Conservation (phyloP, 352 stramenopile species). For the Phytopythium cucurbitacearum region DNA sequence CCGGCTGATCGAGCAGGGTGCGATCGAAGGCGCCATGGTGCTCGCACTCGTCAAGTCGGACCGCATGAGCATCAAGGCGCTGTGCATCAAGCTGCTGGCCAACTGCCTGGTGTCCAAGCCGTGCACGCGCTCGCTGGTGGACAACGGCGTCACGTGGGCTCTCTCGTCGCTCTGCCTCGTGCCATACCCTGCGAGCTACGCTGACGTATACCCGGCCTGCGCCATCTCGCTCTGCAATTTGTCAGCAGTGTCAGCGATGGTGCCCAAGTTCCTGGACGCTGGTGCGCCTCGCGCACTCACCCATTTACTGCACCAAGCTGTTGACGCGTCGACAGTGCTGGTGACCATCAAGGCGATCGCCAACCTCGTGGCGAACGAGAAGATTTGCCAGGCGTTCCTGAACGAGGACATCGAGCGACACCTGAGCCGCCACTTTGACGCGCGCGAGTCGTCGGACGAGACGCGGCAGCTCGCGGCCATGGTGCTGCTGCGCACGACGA, state of each 20-base stretch:
- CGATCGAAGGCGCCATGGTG: constrained; percentile 65
- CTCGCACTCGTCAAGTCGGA: constrained; percentile 72
- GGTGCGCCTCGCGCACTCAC: constrained; percentile 58
- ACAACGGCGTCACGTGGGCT: constrained; percentile 76
- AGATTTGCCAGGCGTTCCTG: constrained; percentile 64
- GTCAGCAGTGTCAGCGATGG: constrained; percentile 47
- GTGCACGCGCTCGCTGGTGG: constrained; percentile 59
- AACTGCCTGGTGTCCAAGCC: constrained; percentile 72
- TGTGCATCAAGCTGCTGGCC: constrained; percentile 69
- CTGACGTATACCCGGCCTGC: constrained; percentile 28
- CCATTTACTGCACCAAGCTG: constrained; percentile 43
- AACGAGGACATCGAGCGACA: constrained; percentile 71
- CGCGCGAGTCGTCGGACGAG: constrained; percentile 34
- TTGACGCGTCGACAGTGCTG: constrained; percentile 35
- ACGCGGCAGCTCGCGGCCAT: constrained; percentile 67
- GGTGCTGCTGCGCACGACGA: constrained; percentile 65
- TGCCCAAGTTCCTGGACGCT: constrained; percentile 64
- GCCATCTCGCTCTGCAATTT: constrained; percentile 78
- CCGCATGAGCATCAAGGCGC: constrained; percentile 50
- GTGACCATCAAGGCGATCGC: constrained; percentile 70
- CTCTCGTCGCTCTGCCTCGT: constrained; percentile 61
- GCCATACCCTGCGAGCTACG: constrained; percentile 42
- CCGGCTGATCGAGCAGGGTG: constrained; percentile 65
- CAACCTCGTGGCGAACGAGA: constrained; percentile 74
- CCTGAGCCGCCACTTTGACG: constrained; percentile 49